Percentiles rank a stretch among this genome's conserved stretches.
Conservation (phyloP, 495 filamentous ascomycete genomes). For the Penicillium parvum region DNA sequence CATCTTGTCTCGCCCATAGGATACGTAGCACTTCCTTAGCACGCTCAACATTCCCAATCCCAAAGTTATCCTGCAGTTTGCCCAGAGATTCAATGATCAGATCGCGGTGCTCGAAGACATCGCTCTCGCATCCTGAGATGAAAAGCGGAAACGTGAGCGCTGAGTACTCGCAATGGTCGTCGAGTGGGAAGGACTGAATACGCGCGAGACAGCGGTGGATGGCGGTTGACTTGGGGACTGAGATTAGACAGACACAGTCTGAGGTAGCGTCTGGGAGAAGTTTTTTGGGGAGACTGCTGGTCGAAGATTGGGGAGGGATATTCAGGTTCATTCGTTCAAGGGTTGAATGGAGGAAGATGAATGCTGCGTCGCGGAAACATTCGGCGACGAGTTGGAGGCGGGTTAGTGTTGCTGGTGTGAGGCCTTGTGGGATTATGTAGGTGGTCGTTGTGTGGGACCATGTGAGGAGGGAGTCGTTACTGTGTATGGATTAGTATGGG, state of each 20-base stretch:
- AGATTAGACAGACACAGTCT: conserved; percentile 19
- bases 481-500: conserved; percentile 5
- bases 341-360: conserved; percentile 41
- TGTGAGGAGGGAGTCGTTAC: conserved; percentile 34
- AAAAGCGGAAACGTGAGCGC: conserved; percentile 44
- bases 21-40: conserved; percentile 37
- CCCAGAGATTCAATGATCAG: conserved; percentile 27
- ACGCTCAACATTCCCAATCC: conserved; percentile 39
- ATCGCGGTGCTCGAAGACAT: conserved; percentile 20
- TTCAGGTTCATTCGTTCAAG: conserved; percentile 29
- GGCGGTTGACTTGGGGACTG: conserved; percentile 27
- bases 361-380: conserved; percentile 42
- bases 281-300: neutral
- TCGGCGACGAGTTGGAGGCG: conserved; percentile 43
- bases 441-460: conserved; percentile 32
- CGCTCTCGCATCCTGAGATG: conserved; percentile 37
- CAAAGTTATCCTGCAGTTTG: conserved; percentile 37
- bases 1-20: conserved; percentile 32
- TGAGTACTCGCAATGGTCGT: conserved; percentile 41
- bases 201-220: conserved; percentile 28
- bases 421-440: conserved; percentile 34
- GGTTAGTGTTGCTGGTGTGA: conserved; percentile 24
- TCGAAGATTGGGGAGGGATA: neutral
- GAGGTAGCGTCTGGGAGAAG: neutral
- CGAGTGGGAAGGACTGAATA: conserved; percentile 27